Evolutionary conservation across 345 rosid species (phyloP).

Genomic region (Bruguiera sexangula): DNA sequence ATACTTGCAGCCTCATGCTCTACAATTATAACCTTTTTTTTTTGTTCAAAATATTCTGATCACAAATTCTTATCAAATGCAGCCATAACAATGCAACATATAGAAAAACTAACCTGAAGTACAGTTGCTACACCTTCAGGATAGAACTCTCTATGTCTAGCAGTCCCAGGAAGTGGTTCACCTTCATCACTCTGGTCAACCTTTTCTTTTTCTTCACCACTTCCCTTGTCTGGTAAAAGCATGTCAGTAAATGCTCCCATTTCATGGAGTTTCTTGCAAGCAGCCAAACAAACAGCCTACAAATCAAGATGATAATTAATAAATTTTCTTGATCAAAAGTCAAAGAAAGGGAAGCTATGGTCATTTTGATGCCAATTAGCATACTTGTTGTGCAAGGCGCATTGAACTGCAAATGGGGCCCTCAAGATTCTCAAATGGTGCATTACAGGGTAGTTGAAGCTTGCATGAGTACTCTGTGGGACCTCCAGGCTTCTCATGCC

Average conservation of each 20-base stretch:
- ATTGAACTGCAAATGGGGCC: constrained; percentile 88
- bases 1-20: too few relatives aligned
- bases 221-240: constrained; percentile 98
- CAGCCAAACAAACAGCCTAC: constrained; percentile 98
- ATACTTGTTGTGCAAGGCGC: constrained; percentile 97
- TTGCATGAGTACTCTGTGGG: constrained; percentile 89
- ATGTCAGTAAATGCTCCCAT: constrained; percentile 99
- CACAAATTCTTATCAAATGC: neutral
- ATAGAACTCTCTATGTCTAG: constrained; percentile 97
- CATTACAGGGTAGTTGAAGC: constrained; percentile 98
- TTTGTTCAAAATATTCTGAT: neutral
- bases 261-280: constrained; percentile 98
- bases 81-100: constrained; percentile 2
- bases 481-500: constrained; percentile 87
- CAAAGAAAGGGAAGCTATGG: constrained; percentile 5
- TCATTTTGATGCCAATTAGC: constrained; percentile 8
- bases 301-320: constrained; percentile 23
- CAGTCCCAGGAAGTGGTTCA: constrained; percentile 98
- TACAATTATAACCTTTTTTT: neutral
- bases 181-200: constrained; percentile 82
- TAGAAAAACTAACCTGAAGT: constrained; percentile 63
- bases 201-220: constrained; percentile 79
- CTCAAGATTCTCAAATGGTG: constrained; percentile 94
- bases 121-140: constrained; percentile 96
- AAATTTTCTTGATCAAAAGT: constrained; percentile 8